These are phyloP conservation scores for Gaillardinia entomophila DNA, from an alignment of 805 yeast genomes.

Conservation along the genomic window DNA sequence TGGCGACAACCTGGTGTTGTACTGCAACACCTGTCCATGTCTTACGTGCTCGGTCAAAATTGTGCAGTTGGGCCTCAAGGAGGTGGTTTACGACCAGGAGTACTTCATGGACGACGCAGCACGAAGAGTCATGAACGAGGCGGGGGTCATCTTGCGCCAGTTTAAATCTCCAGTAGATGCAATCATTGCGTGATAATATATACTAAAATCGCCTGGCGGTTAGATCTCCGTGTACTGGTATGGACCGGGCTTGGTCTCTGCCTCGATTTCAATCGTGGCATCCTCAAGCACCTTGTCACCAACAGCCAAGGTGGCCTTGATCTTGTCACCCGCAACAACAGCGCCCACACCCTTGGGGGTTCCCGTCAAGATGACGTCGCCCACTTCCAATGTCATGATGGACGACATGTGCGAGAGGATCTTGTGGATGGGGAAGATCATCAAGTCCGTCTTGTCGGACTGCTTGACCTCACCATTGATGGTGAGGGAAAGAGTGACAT, in stretches of 20 bases:
- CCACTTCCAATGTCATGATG: slow-evolving; percentile 87
- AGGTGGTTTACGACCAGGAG: slow-evolving; percentile 88
- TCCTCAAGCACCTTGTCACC: slow-evolving; percentile 53
- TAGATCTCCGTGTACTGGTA: slow-evolving; percentile 30
- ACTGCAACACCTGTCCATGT: slow-evolving; percentile 97
- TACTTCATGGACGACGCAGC: slow-evolving; percentile 89
- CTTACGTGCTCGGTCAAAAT: slow-evolving; percentile 93
- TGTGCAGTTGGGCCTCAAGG: slow-evolving; percentile 84
- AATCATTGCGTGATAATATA: slow-evolving; percentile 20
- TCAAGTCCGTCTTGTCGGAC: slow-evolving; percentile 68
- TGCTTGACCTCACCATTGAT: slow-evolving; percentile 72
- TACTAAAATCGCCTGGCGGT: slow-evolving; percentile 1
- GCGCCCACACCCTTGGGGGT: slow-evolving; percentile 98
- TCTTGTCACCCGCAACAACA: slow-evolving; percentile 69
- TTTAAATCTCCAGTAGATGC: slow-evolving; percentile 37
- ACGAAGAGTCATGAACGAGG: slow-evolving; percentile 64
- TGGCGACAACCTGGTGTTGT: slow-evolving; percentile 56
- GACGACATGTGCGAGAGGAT: slow-evolving; percentile 75
- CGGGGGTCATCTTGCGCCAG: slow-evolving; percentile 63
- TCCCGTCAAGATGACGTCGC: slow-evolving; percentile 90
- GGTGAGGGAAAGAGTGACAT: slow-evolving; percentile 54
- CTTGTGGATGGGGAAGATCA: slow-evolving; percentile 84
- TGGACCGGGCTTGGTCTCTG: slow-evolving; percentile 47
- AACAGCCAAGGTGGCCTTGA: slow-evolving; percentile 57
- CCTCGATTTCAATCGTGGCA: slow-evolving; percentile 42